Evolutionary conservation across 495 filamentous ascomycete species (phyloP), one percentile per base, ranked within the genome.

Genomic region (Hypoxylon rickii): DNA sequence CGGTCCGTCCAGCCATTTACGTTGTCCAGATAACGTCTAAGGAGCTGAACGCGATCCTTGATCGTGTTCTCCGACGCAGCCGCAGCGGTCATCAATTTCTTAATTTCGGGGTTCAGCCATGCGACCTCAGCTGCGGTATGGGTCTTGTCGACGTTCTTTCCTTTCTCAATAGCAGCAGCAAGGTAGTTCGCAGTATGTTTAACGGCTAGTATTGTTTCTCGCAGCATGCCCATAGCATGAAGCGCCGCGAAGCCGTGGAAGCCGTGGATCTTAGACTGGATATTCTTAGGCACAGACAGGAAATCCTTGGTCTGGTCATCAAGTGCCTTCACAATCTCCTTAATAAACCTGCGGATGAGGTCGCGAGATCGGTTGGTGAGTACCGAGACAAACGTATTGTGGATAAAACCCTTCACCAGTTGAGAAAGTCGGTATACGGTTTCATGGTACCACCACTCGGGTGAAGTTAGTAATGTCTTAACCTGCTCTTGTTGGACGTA

Each of bases 1-100:
- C 58, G 50, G 36, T 76, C 73, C 61, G 73, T 58, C 76, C 70
- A 79, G 20, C 74, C 75, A 11, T 58, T 59, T 21, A 49, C 32
- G 13, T 70, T 65, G 18, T 60, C 65, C 7, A 75, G 57, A 34
- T 32, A 42, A 39, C 63, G 63, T 50, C 65, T 74, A 19, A 74
- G 39, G 33, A 49, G 38, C 33, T 68, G 65, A 10, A 79, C 31
- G 21, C 66, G 64, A 2, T 16, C 54, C 43, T 70, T 71, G 2
- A 70, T 63, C 31, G 70, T 58, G 1, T 31, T 64, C 32, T 77
- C 57, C 8, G 63, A 66, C 38, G 63, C 63, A 0, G 32, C 17
- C 0, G 66, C 73, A 0, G 68, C 64, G 3, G 58, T 55, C 6
- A 64, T 57, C 31, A 79, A 60, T 31, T 59, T 69, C 26, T 68